Evolutionary conservation across 2,329 filamentous ascomycete genomes (phyloP), one percentile per base, ranked within the genome.

Genomic region (Elsinoe arachidis): DNA sequence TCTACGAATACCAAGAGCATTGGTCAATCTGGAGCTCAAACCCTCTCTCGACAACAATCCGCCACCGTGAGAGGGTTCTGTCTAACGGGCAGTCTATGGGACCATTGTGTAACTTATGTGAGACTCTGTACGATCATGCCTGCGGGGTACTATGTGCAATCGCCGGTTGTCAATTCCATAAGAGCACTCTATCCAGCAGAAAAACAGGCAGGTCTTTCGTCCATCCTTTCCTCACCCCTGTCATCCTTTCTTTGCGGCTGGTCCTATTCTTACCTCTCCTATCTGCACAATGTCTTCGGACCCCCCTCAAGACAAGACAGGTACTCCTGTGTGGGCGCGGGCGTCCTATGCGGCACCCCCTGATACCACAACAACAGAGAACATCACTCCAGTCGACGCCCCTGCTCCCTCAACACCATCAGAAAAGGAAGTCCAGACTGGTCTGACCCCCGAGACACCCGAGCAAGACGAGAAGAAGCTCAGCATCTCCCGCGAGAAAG

Each of bases 261-360:
- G 49, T 34, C 49, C 49, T 23, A 35, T 26, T 35, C 19, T 21
- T 53, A 19, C 19, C 26, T 35, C 26, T 15, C 34, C 26, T 11
- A 34, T 34, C 49, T 38, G 26, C 39, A 17, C 17, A 23, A 53
- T 53, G 49, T 53, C 49, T 53, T 21, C 49, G 30, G 19, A 37
- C 7, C 14, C 49, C 41, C 41, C 19, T 17, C 17, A 34, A 10
- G 33, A 39, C 34, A 53, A 53, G 11, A 15, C 49, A 39, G 34
- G 49, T 38, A 53, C 49, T 53, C 49, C 49, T n/a, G 49, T 53
- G 19, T 53, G 49, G 49, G 14, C 49, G 49, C 49, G 49, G 49
- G 49, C 49, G 49, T 53, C 49, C 49, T 53, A 39, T 11, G 49
- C n/a, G 12, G 49, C 49, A 26, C 33, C 33, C 35, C 49, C 33